phyloP scores from a whole-genome alignment of 2,329 filamentous ascomycete species.

The Epichloe gansuensis region DNA sequence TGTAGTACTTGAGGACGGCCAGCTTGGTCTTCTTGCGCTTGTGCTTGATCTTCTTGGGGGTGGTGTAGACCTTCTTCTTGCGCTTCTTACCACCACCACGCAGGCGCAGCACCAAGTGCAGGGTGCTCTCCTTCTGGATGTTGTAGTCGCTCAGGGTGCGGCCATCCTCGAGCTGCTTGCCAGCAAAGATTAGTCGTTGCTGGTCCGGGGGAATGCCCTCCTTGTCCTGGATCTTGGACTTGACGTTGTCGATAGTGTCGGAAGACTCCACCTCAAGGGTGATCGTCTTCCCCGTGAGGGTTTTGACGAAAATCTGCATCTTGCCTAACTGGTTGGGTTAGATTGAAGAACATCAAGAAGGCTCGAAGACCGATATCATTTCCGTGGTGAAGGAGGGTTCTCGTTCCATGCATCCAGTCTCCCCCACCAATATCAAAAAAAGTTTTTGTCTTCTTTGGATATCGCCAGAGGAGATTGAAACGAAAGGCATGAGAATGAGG shows the following conservation, averaged over 20 bases:
- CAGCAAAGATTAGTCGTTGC: constrained; percentile 98
- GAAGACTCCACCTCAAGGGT: constrained; percentile 99
- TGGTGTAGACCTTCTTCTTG: constrained; percentile 99
- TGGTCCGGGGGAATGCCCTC: constrained; percentile 97
- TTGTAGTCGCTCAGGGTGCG: constrained; percentile 99
- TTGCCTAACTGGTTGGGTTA: constrained; percentile 42
- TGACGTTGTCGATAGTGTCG: constrained; percentile 99
- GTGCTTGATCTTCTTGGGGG: constrained; percentile 99
- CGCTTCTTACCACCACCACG: constrained; percentile 99
- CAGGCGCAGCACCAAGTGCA: constrained; percentile 94
- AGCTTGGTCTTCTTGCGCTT: constrained; percentile 99
- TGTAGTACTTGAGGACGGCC: constrained; percentile 99
- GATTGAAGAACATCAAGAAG: constrained; percentile 13
- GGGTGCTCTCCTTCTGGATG: constrained; percentile 99
- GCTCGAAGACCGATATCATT: neutral
- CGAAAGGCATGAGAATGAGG: constrained; percentile 9
- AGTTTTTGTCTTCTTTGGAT: neutral
- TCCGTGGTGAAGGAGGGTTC: neutral
- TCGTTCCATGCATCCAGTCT: neutral
- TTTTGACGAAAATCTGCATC: constrained; percentile 70
- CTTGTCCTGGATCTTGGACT: constrained; percentile 98
- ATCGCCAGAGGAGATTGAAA: constrained; percentile 5
- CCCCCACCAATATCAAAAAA: neutral
- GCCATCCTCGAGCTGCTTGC: constrained; percentile 99
- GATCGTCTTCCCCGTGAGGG: constrained; percentile 99